phyloP scores from a whole-genome alignment of 768 basidiomycete genomes.

The Russula earlei region DNA sequence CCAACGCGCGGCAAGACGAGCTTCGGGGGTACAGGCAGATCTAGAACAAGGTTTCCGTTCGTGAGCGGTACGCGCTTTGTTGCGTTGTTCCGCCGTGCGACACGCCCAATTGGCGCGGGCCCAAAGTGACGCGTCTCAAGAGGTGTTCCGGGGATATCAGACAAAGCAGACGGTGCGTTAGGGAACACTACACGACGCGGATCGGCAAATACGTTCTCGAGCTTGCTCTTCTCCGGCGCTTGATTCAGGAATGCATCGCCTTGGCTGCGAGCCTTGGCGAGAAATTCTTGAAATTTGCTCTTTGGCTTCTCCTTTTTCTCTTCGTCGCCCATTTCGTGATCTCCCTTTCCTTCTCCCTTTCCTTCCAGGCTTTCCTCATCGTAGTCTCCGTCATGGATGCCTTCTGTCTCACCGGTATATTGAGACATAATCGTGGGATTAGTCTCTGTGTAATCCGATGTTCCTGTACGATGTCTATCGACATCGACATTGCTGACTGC shows the following conservation, averaged over 20 bases:
- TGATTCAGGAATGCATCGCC: conserved; percentile 24
- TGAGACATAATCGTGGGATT: background rate
- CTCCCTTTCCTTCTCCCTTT: conserved; percentile 11
- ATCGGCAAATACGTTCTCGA: conserved; percentile 17
- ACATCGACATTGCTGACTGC: conserved; percentile 47
- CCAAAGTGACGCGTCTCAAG: conserved; percentile 76
- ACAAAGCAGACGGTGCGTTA: conserved; percentile 26
- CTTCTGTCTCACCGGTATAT: conserved; percentile 2
- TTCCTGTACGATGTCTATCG: conserved; percentile 45
- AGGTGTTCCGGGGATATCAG: conserved; percentile 34
- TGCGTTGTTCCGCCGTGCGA: conserved; percentile 57
- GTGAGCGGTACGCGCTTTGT: conserved; percentile 79
- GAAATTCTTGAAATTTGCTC: conserved; percentile 11
- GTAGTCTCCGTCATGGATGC: background rate
- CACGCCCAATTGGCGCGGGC: conserved; percentile 74
- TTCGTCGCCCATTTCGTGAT: no score
- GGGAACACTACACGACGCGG: conserved; percentile 8
- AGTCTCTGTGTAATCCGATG: conserved; percentile 5
- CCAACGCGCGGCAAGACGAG: conserved; percentile 66
- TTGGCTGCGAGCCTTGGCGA: background rate
- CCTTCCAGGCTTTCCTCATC: background rate
- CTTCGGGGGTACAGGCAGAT: conserved; percentile 76
- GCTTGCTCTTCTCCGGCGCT: conserved; percentile 26
- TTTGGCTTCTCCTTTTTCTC: conserved; percentile 19
- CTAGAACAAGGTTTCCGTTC: conserved; percentile 81